These are phyloP conservation scores for Plasmodium chabaudi DNA, from an alignment of 169 alveolate species.

Conservation along the genomic window DNA sequence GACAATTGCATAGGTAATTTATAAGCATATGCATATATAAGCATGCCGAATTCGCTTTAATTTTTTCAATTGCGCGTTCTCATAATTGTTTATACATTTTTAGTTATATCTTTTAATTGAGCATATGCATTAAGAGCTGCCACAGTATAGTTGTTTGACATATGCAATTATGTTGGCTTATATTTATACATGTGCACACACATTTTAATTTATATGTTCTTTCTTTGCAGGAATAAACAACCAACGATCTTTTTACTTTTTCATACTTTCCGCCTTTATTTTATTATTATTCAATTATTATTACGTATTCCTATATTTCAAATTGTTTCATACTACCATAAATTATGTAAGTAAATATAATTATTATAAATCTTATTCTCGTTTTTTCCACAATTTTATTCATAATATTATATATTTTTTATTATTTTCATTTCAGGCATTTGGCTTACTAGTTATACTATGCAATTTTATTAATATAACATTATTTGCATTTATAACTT, in stretches of 20 bases:
- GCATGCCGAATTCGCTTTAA: background rate
- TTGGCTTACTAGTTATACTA: conserved; percentile 42
- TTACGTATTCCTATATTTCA: conserved; percentile 62
- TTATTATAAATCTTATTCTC: background rate
- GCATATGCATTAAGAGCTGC: too few species aligned
- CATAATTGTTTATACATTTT: background rate
- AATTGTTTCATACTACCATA: conserved; percentile 20
- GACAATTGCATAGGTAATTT: conserved; percentile 94
- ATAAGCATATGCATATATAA: conserved; percentile 26
- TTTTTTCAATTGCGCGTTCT: background rate
- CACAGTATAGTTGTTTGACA: too few species aligned
- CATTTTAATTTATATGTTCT: conserved; percentile 82
- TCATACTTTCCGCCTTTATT: conserved; percentile 74
- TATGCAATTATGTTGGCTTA: too few species aligned
- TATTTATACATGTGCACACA: background rate
- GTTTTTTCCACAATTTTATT: conserved; percentile 1
- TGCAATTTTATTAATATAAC: conserved; percentile 82
- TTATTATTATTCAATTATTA: conserved; percentile 55
- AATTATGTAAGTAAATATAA: conserved; percentile 60
- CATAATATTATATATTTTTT: conserved; percentile 1
- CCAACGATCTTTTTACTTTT: conserved; percentile 80
- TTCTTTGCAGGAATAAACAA: conserved; percentile 77
- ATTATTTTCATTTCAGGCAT: conserved; percentile 67
- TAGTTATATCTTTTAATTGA: too few species aligned
- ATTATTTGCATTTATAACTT: conserved; percentile 85